phyloP scores from a whole-genome alignment of 352 stramenopile species.

The Phytophthora ramorum region DNA sequence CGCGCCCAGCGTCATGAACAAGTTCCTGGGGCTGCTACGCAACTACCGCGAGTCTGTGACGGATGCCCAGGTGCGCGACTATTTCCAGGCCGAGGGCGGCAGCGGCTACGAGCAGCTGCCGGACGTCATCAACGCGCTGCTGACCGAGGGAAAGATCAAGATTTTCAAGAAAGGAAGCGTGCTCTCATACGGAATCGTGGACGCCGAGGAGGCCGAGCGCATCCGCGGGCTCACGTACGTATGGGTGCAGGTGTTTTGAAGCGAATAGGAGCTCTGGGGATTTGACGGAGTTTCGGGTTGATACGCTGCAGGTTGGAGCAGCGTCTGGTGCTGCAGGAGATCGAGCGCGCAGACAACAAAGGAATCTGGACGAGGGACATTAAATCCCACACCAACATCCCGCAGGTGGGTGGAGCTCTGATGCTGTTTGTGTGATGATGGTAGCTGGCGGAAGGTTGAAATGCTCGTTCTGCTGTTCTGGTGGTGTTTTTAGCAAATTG shows the following conservation, averaged over 20 bases:
- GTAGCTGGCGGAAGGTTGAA: conserved; percentile 8
- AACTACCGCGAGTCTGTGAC: conserved; percentile 85
- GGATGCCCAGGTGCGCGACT: conserved; percentile 81
- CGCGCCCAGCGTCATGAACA: conserved; percentile 53
- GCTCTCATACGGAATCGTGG: conserved; percentile 85
- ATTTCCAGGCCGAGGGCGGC: conserved; percentile 66
- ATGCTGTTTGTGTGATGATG: background rate
- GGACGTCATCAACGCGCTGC: conserved; percentile 82
- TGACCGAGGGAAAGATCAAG: conserved; percentile 89
- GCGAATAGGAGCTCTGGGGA: conserved; percentile 3
- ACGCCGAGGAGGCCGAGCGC: conserved; percentile 85
- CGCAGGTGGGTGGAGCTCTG: conserved; percentile 58
- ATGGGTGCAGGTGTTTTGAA: background rate
- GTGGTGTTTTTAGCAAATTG: conserved; percentile 83
- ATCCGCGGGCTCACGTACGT: conserved; percentile 86
- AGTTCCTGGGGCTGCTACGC: conserved; percentile 79
- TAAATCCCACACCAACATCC: conserved; percentile 97
- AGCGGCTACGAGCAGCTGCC: conserved; percentile 88
- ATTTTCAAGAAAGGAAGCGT: conserved; percentile 90
- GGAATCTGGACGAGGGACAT: conserved; percentile 99
- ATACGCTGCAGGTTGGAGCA: conserved; percentile 69
- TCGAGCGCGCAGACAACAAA: conserved; percentile 97
- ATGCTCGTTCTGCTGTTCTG: conserved; percentile 2
- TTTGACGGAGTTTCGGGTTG: conserved; percentile 28
- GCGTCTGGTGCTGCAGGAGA: conserved; percentile 92